Conservation (phyloP, 352 stramenopile species). For the Pythium graminicola region DNA sequence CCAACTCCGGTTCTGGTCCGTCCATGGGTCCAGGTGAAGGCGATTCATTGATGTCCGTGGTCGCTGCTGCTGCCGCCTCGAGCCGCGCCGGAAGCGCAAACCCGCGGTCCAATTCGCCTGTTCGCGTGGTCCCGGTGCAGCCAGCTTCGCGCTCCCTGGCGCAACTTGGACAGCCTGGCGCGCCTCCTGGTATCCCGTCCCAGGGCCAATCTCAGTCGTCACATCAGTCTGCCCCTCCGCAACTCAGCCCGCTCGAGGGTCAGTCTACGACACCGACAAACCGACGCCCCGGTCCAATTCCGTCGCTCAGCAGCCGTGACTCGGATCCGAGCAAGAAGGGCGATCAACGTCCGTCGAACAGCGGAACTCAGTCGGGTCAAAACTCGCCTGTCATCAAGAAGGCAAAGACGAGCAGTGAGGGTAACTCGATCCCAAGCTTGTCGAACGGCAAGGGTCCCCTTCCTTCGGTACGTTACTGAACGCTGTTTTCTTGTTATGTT, state of each 20-base stretch:
- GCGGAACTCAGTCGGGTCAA: slow-evolving; percentile 28
- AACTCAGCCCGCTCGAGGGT: slow-evolving; percentile 55
- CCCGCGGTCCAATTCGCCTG: slow-evolving; percentile 46
- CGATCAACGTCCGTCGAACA: slow-evolving; percentile 23
- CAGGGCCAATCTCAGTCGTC: slow-evolving; percentile 21
- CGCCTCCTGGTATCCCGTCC: slow-evolving; percentile 22
- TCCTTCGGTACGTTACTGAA: slow-evolving; percentile 33
- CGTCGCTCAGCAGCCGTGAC: slow-evolving; percentile 49
- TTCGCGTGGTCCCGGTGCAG: slow-evolving; percentile 62
- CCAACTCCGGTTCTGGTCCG: slow-evolving; percentile 25
- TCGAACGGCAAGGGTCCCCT: slow-evolving; percentile 60
- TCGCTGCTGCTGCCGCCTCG: slow-evolving; percentile 43
- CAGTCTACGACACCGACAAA: slow-evolving; percentile 50
- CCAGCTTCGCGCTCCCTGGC: slow-evolving; percentile 64
- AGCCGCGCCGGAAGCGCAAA: slow-evolving; percentile 28
- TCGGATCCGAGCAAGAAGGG: slow-evolving; percentile 54
- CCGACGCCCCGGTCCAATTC: slow-evolving; percentile 45
- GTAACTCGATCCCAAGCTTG: slow-evolving; percentile 51
- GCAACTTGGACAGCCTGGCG: slow-evolving; percentile 48
- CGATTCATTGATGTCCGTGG: slow-evolving; percentile 58
- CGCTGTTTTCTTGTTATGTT: slow-evolving; percentile 7
- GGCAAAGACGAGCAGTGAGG: slow-evolving; percentile 51
- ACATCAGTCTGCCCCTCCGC: slow-evolving; percentile 35
- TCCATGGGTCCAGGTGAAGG: slow-evolving; percentile 36
- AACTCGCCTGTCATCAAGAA: slow-evolving; percentile 74